phyloP scores from a whole-genome alignment of 1,139 yeast species.

The Hemisphaericaspora xylanilytica region DNA sequence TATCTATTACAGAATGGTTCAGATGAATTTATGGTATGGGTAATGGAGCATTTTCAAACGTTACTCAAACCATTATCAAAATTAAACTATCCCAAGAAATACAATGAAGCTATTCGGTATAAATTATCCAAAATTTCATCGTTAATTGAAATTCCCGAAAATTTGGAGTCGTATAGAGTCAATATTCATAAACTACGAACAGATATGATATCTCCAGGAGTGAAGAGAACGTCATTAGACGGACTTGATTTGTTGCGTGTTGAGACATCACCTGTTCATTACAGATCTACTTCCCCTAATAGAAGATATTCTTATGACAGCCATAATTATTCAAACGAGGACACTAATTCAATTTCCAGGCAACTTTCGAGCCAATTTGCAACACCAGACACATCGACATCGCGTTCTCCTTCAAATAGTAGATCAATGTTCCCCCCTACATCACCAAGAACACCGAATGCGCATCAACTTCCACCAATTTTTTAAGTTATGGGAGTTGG shows the following conservation, averaged over 20 bases:
- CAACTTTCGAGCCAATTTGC: neutral
- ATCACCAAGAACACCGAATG: slow-evolving; percentile 6
- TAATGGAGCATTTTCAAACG: slow-evolving; percentile 10
- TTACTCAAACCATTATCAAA: slow-evolving; percentile 9
- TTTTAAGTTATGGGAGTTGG: too few relatives aligned
- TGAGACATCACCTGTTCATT: slow-evolving; percentile 2
- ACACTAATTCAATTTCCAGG: neutral
- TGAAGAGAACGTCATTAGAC: slow-evolving; percentile 19
- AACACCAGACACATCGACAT: neutral
- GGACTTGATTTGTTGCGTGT: slow-evolving; percentile 11
- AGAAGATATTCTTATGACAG: neutral
- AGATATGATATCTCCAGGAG: slow-evolving; percentile 40
- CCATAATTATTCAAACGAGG: neutral
- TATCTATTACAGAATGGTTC: slow-evolving; percentile 42
- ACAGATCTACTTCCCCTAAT: neutral
- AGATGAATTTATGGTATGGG: slow-evolving; percentile 31
- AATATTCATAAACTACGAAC: slow-evolving; percentile 39
- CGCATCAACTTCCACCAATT: slow-evolving; percentile 11
- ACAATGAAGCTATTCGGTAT: slow-evolving; percentile 23
- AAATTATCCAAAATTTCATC: slow-evolving; percentile 29
- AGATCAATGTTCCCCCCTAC: slow-evolving; percentile 2
- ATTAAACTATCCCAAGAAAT: slow-evolving; percentile 12
- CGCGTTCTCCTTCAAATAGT: neutral
- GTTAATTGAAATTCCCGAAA: slow-evolving; percentile 26
- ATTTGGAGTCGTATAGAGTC: slow-evolving; percentile 30